Evolutionary conservation across 2,329 filamentous ascomycete genomes (phyloP), one percentile per base, ranked within the genome.

Genomic region (Xylariomycetidae sp.): DNA sequence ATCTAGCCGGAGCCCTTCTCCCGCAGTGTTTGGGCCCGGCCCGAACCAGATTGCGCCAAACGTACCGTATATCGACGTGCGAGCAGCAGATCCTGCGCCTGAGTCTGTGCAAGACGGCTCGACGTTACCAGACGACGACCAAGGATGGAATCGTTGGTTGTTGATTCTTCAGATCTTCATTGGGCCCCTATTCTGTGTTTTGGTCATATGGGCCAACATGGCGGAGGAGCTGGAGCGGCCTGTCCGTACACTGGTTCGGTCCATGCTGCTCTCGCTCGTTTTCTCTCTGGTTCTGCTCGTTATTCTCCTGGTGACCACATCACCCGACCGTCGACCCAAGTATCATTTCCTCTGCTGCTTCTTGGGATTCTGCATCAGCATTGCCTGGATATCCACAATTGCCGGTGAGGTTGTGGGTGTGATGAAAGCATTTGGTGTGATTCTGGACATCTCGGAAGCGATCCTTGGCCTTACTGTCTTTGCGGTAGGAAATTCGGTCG

Each of bases 301-400:
- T 0, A 53, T 82, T 3, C 63, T 96, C 10, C 63, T 93, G 3
- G 39, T 77, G 4, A 79, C 79, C 14, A 93, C 89, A 0, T 75
- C 73, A 1, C 70, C 81, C 6, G 67, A 76, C 31, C 72, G 70
- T 20, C 79, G 81, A 19, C 83, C 85, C 0, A 76, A 72, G 42
- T 85, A 85, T 58, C 82, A 89, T 38, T 82, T 81, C 30, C 53
- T 90, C 16, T 70, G 96, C 28, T 94, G 88, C 54, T 86, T 95
- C 51, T 66, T 93, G 22, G 92, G 93, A 6, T 98, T 98, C 54
- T 67, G 83, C 7, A 93, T 96, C 38, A 80, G 84, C 41, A 92
- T 96, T 37, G 84, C 86, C 16, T 98, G 93, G 92, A 95, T 96
- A 48, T 92, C 87, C 24, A 92, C 87, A 2, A 88, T 98, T 48